Evolutionary conservation across 75 land plant genomes (phyloP).

Genomic region (Ceratopteris richardii): DNA sequence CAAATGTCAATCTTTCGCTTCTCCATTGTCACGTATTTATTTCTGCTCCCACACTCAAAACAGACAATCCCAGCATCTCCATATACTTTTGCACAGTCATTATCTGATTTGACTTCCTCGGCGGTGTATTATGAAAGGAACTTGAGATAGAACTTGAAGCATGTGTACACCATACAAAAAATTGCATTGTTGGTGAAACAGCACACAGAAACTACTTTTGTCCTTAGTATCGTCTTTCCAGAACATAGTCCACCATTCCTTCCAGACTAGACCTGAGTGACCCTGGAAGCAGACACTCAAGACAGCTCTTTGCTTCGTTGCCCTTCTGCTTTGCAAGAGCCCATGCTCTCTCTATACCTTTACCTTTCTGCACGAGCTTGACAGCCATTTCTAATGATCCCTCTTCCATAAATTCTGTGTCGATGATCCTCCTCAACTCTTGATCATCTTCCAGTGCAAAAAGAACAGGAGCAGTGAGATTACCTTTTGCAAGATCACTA

Average conservation of each 20-base stretch:
- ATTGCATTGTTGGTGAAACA: too few species aligned
- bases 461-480: conserved; percentile 94
- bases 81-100: too few species aligned
- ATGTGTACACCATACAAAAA: too few species aligned
- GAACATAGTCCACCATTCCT: conserved; percentile 72
- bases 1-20: too few species aligned
- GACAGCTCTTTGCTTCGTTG: conserved; percentile 47
- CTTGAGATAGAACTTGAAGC: too few species aligned
- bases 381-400: conserved; percentile 79
- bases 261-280: conserved; percentile 52
- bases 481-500: conserved; percentile 85
- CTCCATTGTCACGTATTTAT: too few species aligned
- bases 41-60: too few species aligned
- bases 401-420: conserved; percentile 82
- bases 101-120: too few species aligned
- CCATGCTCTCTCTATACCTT: conserved; percentile 69
- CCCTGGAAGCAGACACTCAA: conserved; percentile 66
- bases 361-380: conserved; percentile 51
- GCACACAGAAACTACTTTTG: too few species aligned
- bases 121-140: too few species aligned
- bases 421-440: conserved; percentile 70
- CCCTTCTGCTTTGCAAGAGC: conserved; percentile 78
- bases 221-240: conserved; percentile 42
- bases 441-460: conserved; percentile 80
- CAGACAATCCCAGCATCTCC: too few species aligned